phyloP scores from a whole-genome alignment of 2,329 filamentous ascomycete genomes.

The Epichloe aotearoae region DNA sequence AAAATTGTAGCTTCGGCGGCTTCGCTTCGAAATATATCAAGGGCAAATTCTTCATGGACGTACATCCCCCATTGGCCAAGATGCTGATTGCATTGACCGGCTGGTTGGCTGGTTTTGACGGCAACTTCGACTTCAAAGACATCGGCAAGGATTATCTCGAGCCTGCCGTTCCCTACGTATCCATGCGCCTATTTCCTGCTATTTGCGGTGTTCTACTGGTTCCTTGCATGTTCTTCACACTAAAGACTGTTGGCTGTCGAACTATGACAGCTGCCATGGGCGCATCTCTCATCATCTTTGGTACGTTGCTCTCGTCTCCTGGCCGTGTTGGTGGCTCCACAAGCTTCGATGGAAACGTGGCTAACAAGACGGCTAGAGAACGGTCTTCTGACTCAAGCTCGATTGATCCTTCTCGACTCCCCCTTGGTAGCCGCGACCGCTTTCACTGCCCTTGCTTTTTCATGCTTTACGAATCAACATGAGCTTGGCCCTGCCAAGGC shows the following conservation, averaged over 20 bases:
- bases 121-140: conserved; percentile 96
- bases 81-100: conserved; percentile 90
- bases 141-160: conserved; percentile 98
- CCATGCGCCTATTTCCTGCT: conserved; percentile 90
- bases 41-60: conserved; percentile 98
- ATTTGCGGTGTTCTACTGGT: conserved; percentile 79
- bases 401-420: conserved; percentile 90
- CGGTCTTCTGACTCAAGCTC: conserved; percentile 85
- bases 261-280: conserved; percentile 76
- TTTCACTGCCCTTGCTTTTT: conserved; percentile 79
- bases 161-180: conserved; percentile 88
- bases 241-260: conserved; percentile 82
- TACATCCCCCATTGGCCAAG: conserved; percentile 98
- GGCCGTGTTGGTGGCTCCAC: neutral
- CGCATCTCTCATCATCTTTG: conserved; percentile 78
- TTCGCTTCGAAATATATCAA: conserved; percentile 99
- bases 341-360: neutral
- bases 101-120: conserved; percentile 89
- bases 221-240: conserved; percentile 84
- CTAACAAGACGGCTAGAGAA: conserved; percentile 54
- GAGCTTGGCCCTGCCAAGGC: conserved; percentile 82
- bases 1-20: conserved; percentile 74
- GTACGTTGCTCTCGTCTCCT: conserved; percentile 35
- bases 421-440: conserved; percentile 83
- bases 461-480: conserved; percentile 91